Evolutionary conservation across 352 stramenopile genomes (phyloP).

Genomic region (Aphanomyces cochlioides): DNA sequence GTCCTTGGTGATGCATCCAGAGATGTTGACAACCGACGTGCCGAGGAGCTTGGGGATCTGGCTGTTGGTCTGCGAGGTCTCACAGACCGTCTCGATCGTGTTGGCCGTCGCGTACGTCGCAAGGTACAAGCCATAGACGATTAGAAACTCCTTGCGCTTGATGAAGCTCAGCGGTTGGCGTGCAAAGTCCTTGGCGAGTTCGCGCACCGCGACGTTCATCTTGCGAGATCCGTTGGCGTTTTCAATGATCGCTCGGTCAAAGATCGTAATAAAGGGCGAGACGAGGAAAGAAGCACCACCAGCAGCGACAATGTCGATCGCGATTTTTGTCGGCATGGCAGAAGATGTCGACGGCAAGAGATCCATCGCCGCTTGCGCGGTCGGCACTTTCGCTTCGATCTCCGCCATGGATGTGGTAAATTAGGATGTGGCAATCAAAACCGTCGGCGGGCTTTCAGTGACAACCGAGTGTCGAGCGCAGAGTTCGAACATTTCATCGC

Average conservation of each 20-base stretch:
- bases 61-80: conserved; percentile 58
- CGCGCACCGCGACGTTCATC: conserved; percentile 54
- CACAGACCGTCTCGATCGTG: conserved; percentile 77
- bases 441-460: no score
- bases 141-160: conserved; percentile 74
- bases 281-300: conserved; percentile 59
- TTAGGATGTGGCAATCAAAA: background rate
- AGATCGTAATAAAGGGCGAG: conserved; percentile 83
- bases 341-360: background rate
- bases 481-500: no score
- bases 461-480: no score
- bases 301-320: conserved; percentile 51
- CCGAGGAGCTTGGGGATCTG: conserved; percentile 84
- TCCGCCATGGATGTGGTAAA: background rate
- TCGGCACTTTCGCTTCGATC: background rate
- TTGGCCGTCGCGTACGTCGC: conserved; percentile 87
- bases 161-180: conserved; percentile 73
- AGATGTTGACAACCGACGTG: conserved; percentile 88
- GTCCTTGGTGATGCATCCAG: conserved; percentile 86
- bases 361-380: background rate
- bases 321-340: conserved; percentile 36
- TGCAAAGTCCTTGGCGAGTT: conserved; percentile 54
- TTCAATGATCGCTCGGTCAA: conserved; percentile 86
- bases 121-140: conserved; percentile 87
- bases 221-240: conserved; percentile 72